Base-by-base conservation (phyloP, 2,329 filamentous ascomycete species). In the Hypomyces perniciosus region DNA sequence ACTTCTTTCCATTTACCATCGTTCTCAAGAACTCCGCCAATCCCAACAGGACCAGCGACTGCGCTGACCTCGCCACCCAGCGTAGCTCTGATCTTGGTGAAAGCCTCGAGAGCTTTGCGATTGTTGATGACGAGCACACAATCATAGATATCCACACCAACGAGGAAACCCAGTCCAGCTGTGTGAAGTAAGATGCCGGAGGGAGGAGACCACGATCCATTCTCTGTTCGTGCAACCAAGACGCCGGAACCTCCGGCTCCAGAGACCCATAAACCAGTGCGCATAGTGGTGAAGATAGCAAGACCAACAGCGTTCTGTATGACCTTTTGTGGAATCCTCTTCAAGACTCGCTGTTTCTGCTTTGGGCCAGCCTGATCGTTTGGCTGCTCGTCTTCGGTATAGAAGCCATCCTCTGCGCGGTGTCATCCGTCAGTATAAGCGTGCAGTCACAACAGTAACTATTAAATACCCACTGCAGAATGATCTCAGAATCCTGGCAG, bases 91-190 rank as follows among this genome's bases (percentile, higher is more conserved):
- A 85, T 69, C 46, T 78, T 80, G 38, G 83, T 83, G 61, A 89
- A 89, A 0, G 83, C 84, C 20, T 84, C 75, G 44, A 89, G 67
- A 4, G 86, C 85, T 54, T 82, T 75, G 30, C 78, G 75, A 0
- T 80, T 84, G 66, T 89, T 89, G 62, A 90, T 85, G 3, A 90
- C 83, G 20, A 87, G 78, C 9, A 90, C 84, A 58, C 85, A 88
- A 60, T 90, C 86, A 68, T 88, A 89, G 8, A 90, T 83, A 63
- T 89, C 85, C 6, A 88, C 79, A 5, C 86, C 86, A 8, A 84
- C 78, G 45, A 88, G 72, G 59, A 90, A 87, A 1, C 86, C 86
- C 5, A 86, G 73, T 2, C 83, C 84, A 2, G 84, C 76, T 0
- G 85, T 88, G 61, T 87, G 84, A 33, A 88, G 74, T 68, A 88